phyloP scores from a whole-genome alignment of 2,329 filamentous ascomycete species.

The Aspergillus persii region DNA sequence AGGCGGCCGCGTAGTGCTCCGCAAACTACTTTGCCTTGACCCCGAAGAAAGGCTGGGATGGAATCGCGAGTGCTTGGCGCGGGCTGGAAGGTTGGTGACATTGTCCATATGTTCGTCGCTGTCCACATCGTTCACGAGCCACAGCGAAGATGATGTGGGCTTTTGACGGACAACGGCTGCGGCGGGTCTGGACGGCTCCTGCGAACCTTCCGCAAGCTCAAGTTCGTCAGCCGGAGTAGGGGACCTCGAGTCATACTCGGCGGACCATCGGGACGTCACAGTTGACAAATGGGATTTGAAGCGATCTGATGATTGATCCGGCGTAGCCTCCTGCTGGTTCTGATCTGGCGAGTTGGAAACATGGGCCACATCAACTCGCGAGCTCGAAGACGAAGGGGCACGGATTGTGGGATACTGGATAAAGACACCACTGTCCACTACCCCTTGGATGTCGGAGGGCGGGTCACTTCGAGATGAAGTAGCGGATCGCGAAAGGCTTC shows the following conservation, averaged over 20 bases:
- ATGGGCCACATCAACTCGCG: constrained; percentile 38
- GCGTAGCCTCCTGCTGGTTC: constrained; percentile 29
- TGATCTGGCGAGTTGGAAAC: constrained; percentile 20
- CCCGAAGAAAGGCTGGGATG: constrained; percentile 45
- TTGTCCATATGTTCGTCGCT: constrained; percentile 38
- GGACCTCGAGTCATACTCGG: constrained; percentile 30
- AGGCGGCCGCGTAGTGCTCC: constrained; percentile 36
- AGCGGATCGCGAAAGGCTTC: constrained; percentile 32
- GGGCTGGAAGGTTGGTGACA: constrained; percentile 35
- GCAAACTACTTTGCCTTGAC: constrained; percentile 37
- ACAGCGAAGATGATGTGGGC: constrained; percentile 29
- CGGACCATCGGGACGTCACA: constrained; percentile 44
- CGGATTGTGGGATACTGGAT: constrained; percentile 41
- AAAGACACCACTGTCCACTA: constrained; percentile 35
- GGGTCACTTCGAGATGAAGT: constrained; percentile 35
- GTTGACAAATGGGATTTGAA: constrained; percentile 46
- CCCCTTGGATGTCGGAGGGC: constrained; percentile 37
- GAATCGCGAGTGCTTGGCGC: constrained; percentile 30
- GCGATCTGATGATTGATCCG: constrained; percentile 33
- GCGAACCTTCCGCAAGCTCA: constrained; percentile 10
- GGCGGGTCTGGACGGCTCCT: constrained; percentile 23
- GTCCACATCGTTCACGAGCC: constrained; percentile 34
- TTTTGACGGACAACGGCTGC: constrained; percentile 24
- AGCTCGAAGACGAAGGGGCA: constrained; percentile 39
- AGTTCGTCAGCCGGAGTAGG: constrained; percentile 23